Evolutionary conservation across 345 rosid species (phyloP).

Genomic region (Populus davidiana): DNA sequence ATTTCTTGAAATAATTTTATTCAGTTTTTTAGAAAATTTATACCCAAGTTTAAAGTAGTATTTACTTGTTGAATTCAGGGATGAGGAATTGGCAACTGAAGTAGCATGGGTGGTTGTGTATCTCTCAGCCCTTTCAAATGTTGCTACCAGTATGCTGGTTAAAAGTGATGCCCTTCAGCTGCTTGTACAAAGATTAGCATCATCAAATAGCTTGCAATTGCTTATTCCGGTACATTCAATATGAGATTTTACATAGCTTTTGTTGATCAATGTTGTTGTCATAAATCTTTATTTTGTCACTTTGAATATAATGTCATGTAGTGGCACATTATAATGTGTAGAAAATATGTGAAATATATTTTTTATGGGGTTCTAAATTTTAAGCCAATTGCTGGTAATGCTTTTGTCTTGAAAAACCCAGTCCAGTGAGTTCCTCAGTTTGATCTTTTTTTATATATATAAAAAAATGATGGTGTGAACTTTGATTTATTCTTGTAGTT

Average conservation of each 20-base stretch:
- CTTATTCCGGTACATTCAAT: slow-evolving; percentile 74
- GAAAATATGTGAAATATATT: too few relatives aligned
- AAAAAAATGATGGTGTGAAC: neutral
- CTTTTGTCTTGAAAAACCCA: too few relatives aligned
- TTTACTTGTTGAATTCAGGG: slow-evolving; percentile 47
- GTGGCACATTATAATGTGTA: neutral
- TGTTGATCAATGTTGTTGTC: neutral
- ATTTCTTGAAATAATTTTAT: neutral
- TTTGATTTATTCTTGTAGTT: neutral
- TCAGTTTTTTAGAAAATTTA: neutral
- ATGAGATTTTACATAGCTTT: slow-evolving; percentile 1
- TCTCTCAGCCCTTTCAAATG: slow-evolving; percentile 92
- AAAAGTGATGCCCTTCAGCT: slow-evolving; percentile 65
- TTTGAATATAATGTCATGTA: neutral
- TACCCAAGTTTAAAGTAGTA: neutral
- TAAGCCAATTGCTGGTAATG: too few relatives aligned
- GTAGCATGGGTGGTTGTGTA: slow-evolving; percentile 95
- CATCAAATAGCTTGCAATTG: slow-evolving; percentile 73
- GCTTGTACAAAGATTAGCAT: slow-evolving; percentile 78
- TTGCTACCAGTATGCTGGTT: slow-evolving; percentile 65
- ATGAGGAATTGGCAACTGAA: slow-evolving; percentile 87
- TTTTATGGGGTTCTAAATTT: too few relatives aligned
- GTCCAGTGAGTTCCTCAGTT: too few relatives aligned
- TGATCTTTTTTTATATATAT: too few relatives aligned
- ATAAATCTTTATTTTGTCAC: slow-evolving; percentile 5